Evolutionary conservation across 192 early-diverging fungal species (phyloP).

Genomic region (Coemansia furcata): DNA sequence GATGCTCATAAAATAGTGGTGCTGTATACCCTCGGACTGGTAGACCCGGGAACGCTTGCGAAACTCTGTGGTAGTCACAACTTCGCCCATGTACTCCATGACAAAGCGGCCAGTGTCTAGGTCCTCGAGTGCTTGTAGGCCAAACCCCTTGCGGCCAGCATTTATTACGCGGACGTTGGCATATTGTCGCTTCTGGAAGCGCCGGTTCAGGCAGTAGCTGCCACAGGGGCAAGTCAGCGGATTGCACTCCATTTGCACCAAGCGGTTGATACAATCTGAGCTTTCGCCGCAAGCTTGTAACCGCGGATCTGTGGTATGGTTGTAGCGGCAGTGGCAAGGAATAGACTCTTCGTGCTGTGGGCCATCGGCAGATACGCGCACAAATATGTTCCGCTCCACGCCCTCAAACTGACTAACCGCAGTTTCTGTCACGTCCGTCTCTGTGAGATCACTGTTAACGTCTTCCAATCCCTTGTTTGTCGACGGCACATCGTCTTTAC

Average conservation of each 20-base stretch:
- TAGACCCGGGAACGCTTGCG: slow-evolving; percentile 82
- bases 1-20: slow-evolving; percentile 99
- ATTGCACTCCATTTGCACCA: slow-evolving; percentile 89
- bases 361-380: slow-evolving; percentile 36
- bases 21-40: slow-evolving; percentile 72
- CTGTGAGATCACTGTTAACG: slow-evolving; percentile 23
- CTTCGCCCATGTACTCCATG: slow-evolving; percentile 97
- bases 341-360: slow-evolving; percentile 46
- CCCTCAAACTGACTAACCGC: slow-evolving; percentile 32
- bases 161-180: slow-evolving; percentile 83
- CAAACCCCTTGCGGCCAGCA: slow-evolving; percentile 92
- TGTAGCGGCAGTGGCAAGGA: slow-evolving; percentile 48
- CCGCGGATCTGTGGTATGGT: slow-evolving; percentile 58
- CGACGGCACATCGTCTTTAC: not conserved
- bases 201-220: slow-evolving; percentile 82
- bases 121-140: slow-evolving; percentile 76
- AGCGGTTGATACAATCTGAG: slow-evolving; percentile 90
- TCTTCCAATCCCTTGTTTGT: not conserved
- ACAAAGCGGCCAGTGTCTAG: slow-evolving; percentile 79
- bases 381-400: slow-evolving; percentile 46
- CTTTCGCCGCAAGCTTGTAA: slow-evolving; percentile 83
- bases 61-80: slow-evolving; percentile 80
- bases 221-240: slow-evolving; percentile 86
- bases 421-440: slow-evolving; percentile 27
- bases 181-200: slow-evolving; percentile 85